phyloP scores from a whole-genome alignment of 441 rosid genomes.

The Metrosideros polymorpha region DNA sequence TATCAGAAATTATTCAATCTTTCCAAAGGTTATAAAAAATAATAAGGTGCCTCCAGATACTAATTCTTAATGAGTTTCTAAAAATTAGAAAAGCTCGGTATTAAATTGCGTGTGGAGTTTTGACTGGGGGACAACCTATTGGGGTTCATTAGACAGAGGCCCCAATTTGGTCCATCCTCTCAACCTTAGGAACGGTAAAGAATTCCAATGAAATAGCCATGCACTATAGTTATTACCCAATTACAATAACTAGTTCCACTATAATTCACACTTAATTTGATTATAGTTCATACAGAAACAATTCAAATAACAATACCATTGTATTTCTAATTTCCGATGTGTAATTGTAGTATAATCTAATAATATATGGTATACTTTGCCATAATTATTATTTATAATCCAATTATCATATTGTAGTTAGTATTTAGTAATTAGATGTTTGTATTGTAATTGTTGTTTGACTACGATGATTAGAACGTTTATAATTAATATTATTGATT shows the following conservation, averaged over 20 bases:
- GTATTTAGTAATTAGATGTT: too few species aligned
- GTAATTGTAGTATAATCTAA: neutral
- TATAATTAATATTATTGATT: too few species aligned
- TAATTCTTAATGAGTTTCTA: too few species aligned
- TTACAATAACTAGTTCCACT: neutral
- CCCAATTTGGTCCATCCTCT: too few species aligned
- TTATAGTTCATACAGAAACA: too few species aligned
- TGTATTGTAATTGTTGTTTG: too few species aligned
- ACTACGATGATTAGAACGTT: too few species aligned
- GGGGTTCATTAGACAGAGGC: fast-evolving
- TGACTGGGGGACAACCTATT: fast-evolving
- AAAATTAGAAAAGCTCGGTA: neutral
- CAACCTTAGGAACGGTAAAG: neutral
- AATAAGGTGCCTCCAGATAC: neutral
- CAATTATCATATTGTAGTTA: too few species aligned
- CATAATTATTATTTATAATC: too few species aligned
- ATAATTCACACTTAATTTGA: neutral
- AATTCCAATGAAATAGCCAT: neutral
- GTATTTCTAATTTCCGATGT: neutral
- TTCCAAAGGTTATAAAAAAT: too few species aligned
- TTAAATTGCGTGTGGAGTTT: fast-evolving
- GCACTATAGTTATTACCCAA: neutral
- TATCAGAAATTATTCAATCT: too few species aligned
- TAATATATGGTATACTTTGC: too few species aligned
- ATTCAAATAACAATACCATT: neutral